These are phyloP conservation scores for Flaveria bidentis DNA, from an alignment of 129 eudicot species.

Conservation along the genomic window DNA sequence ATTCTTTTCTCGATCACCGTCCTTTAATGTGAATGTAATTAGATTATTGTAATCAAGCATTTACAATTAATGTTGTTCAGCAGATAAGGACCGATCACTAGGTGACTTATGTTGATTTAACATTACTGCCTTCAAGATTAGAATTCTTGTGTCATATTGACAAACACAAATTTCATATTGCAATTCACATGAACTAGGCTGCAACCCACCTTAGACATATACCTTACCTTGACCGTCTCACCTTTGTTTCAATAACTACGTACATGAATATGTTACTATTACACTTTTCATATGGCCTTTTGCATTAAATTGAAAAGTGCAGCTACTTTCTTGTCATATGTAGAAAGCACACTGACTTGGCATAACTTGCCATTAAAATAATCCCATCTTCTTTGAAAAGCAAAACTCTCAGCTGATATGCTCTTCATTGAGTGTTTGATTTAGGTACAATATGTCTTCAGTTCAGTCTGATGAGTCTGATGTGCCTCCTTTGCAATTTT, in stretches of 20 bases:
- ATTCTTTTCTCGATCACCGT: not conserved
- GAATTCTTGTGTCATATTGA: not conserved
- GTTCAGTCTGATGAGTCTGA: too few species aligned
- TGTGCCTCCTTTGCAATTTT: too few species aligned
- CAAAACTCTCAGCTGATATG: not conserved
- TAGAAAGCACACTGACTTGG: not conserved
- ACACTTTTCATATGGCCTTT: not conserved
- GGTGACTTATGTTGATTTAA: not conserved
- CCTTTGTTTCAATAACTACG: not conserved
- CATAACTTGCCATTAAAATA: not conserved
- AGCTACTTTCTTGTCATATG: not conserved
- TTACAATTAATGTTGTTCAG: not conserved
- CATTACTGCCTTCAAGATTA: not conserved
- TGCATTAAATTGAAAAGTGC: not conserved
- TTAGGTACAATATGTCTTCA: not conserved
- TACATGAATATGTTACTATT: not conserved
- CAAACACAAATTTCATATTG: not conserved
- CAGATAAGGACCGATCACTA: not conserved
- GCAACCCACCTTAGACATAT: not conserved
- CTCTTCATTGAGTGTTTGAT: not conserved
- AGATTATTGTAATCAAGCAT: not conserved
- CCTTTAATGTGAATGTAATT: not conserved
- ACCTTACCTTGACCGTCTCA: not conserved
- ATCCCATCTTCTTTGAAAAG: not conserved
- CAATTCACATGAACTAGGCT: not conserved